Conservation (phyloP, 2,329 filamentous ascomycete genomes). For the Aspergillus flavus region DNA sequence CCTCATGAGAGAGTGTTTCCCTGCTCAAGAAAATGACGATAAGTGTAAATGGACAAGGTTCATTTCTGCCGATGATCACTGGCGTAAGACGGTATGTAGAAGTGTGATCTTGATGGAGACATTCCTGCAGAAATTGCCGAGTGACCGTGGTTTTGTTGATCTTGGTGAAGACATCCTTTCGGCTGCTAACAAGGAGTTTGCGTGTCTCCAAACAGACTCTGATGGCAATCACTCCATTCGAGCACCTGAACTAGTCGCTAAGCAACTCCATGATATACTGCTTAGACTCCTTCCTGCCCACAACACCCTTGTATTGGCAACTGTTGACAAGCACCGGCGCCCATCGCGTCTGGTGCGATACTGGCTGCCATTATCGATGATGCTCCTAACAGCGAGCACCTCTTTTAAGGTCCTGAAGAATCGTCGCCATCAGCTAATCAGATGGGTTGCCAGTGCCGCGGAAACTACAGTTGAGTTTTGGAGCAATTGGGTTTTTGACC, state of each 20-base stretch:
- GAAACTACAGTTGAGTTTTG: conserved; percentile 85
- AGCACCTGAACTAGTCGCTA: conserved; percentile 40
- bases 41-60: conserved; percentile 53
- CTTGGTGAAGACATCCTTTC: conserved; percentile 60
- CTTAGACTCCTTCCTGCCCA: conserved; percentile 70
- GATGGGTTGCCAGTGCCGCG: conserved; percentile 80
- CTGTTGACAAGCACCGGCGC: conserved; percentile 69
- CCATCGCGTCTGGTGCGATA: conserved; percentile 78
- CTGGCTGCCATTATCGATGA: conserved; percentile 75
- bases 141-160: conserved; percentile 56
- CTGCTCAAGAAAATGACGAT: conserved; percentile 64
- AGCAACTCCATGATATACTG: conserved; percentile 60
- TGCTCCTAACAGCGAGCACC: conserved; percentile 82
- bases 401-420: conserved; percentile 78
- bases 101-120: conserved; percentile 86
- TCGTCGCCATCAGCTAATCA: conserved; percentile 72
- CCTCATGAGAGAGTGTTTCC: conserved; percentile 81
- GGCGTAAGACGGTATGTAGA: conserved; percentile 76
- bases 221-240: conserved; percentile 30
- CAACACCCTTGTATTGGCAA: conserved; percentile 54
- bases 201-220: conserved; percentile 34
- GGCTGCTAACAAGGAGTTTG: conserved; percentile 63
- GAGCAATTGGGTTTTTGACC: conserved; percentile 93
- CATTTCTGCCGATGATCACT: conserved; percentile 50
- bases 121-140: conserved; percentile 72